These are phyloP conservation scores for Aspergillus bombycis DNA, from an alignment of 2,329 filamentous ascomycete species.

Conservation along the genomic window DNA sequence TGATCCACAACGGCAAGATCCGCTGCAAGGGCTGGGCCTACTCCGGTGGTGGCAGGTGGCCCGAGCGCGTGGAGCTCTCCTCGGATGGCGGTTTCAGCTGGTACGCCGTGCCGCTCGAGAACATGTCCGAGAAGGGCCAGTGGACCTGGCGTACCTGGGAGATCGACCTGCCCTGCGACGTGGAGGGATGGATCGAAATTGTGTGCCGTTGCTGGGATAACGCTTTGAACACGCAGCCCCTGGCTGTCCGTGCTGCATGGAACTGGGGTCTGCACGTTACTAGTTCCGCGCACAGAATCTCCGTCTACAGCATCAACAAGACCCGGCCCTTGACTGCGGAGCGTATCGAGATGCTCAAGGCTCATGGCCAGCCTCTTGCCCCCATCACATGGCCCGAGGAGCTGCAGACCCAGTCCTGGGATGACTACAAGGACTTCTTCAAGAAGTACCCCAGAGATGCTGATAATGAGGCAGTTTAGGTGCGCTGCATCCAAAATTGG, in stretches of 20 bases:
- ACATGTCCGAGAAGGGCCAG: constrained; percentile 64
- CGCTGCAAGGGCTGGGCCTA: constrained; percentile 62
- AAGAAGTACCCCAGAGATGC: neutral
- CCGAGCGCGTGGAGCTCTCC: constrained; percentile 66
- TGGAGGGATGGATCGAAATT: constrained; percentile 64
- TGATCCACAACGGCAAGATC: constrained; percentile 64
- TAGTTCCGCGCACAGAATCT: constrained; percentile 41
- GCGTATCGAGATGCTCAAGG: constrained; percentile 24
- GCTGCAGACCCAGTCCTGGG: neutral
- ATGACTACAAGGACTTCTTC: neutral
- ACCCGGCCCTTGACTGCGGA: constrained; percentile 28
- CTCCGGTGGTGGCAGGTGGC: constrained; percentile 61
- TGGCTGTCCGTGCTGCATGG: constrained; percentile 58
- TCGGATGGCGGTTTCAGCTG: constrained; percentile 66
- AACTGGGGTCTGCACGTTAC: constrained; percentile 48
- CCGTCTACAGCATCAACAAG: constrained; percentile 43
- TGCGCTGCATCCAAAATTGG: neutral
- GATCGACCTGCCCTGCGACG: constrained; percentile 63
- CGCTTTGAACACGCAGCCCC: constrained; percentile 62
- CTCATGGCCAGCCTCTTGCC: neutral
- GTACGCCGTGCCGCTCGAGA: constrained; percentile 65
- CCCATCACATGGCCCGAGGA: neutral
- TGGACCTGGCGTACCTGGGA: constrained; percentile 69
- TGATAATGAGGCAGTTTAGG: neutral
- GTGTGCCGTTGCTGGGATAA: constrained; percentile 66